These are phyloP conservation scores for Trypanosoma melophagium DNA, from an alignment of 208 protist genomes.

Conservation along the genomic window DNA sequence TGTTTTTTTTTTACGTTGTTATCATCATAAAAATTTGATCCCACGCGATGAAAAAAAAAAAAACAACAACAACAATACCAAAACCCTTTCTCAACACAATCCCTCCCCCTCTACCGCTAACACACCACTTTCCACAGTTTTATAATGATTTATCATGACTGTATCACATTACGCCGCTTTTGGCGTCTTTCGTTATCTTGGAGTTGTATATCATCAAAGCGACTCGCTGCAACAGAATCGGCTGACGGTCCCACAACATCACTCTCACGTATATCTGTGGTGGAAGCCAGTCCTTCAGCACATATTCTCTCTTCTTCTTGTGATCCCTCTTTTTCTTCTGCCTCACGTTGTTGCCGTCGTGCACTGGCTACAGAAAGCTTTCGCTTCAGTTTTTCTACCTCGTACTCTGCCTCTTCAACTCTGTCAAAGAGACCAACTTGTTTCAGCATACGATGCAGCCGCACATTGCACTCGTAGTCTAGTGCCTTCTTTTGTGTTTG, in stretches of 20 bases:
- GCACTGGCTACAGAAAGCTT: slow-evolving; percentile 50
- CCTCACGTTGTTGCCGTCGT: slow-evolving; percentile 31
- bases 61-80: no score
- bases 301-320: not conserved
- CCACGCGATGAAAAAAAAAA: no score
- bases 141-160: not conserved
- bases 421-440: slow-evolving; percentile 58
- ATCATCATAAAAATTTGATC: no score
- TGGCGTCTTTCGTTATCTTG: slow-evolving; percentile 29
- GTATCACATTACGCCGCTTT: not conserved
- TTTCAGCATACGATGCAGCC: slow-evolving; percentile 58
- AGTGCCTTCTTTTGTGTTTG: slow-evolving; percentile 70
- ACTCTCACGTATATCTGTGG: not conserved
- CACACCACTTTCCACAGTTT: not conserved
- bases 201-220: slow-evolving; percentile 31
- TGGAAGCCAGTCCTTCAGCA: not conserved
- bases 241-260: slow-evolving; percentile 25
- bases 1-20: no score
- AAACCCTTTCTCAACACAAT: no score
- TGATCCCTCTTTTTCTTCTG: not conserved
- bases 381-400: slow-evolving; percentile 58
- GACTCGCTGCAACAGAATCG: slow-evolving; percentile 20
- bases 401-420: slow-evolving; percentile 76
- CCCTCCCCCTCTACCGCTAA: no score
- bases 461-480: slow-evolving; percentile 87